These are phyloP conservation scores for Penicillium frequentans DNA, from an alignment of 2,329 filamentous ascomycete species.

Conservation along the genomic window DNA sequence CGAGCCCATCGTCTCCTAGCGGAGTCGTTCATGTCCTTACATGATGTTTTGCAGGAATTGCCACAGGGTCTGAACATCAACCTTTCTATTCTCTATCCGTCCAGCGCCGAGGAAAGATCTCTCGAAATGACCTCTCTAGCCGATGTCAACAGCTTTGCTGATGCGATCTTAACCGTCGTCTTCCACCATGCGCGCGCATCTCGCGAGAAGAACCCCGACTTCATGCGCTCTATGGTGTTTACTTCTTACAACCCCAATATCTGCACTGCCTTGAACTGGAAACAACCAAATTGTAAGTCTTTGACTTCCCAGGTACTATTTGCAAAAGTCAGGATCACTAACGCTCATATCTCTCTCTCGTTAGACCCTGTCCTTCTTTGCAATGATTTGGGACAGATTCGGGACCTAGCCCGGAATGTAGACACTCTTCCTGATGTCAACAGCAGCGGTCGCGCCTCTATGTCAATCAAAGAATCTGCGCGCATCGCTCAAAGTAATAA, in stretches of 20 bases:
- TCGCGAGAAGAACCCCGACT: conserved; percentile 65
- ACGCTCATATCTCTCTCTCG: not conserved
- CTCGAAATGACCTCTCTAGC: conserved; percentile 71
- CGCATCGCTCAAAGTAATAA: conserved; percentile 93
- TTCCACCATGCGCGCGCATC: conserved; percentile 83
- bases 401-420: conserved; percentile 39
- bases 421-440: conserved; percentile 46
- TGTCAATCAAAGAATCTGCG: conserved; percentile 92
- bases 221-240: conserved; percentile 85
- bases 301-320: not conserved
- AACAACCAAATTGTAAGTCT: conserved; percentile 85
- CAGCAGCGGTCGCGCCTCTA: conserved; percentile 69
- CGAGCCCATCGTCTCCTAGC: conserved; percentile 71
- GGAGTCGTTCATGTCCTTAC: conserved; percentile 74
- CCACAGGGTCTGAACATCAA: conserved; percentile 83
- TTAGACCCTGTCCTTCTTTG: conserved; percentile 86
- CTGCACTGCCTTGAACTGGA: conserved; percentile 97
- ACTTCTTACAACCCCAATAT: conserved; percentile 88
- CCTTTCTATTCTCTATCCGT: conserved; percentile 87
- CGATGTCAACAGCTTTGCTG: conserved; percentile 84
- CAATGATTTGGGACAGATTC: conserved; percentile 73
- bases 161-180: conserved; percentile 78
- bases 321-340: not conserved
- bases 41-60: conserved; percentile 72
- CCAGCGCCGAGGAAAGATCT: conserved; percentile 67